Base-by-base conservation (phyloP, 176 grass and related monocot species). In the Stipa capillata region DNA sequence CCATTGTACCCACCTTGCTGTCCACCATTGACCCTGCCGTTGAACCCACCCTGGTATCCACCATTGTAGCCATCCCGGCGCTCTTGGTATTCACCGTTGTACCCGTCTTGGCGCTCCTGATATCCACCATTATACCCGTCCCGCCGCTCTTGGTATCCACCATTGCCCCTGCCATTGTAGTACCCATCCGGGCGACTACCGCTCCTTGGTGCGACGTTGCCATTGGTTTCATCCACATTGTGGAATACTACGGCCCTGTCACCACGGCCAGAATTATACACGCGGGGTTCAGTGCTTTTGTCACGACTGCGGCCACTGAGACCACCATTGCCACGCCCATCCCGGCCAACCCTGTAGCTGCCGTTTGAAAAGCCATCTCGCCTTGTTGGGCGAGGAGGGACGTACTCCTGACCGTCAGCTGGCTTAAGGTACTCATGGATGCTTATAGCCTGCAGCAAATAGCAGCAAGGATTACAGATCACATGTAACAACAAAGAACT, bases 361-460 rank as follows among this genome's bases (percentile, higher is more conserved):
- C 2, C 66, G 1, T 43, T 9, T 43, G 20, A n/a, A 17, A 23
- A 43, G 69, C 69, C 64, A 59, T 45, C 76, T 45, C 17, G 47
- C 55, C 54, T 78, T 12, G 69, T n/a, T 17, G 50, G 82, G 20
- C 0, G n/a, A n/a, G 39, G n/a, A 28, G 78, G 62, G 0, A 25
- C 50, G 7, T 57, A 80, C 17, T 15, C 65, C 11, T 31, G 3
- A 16, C 65, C 78, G 33, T 81, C 65, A 2, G 51, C 42, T 56
- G 77, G 77, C 67, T 82, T 60, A 15, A 72, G 20, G 3, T 68
- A 50, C 2, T 81, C 39, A 36, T 75, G 51, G 69, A 64, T 33
- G 14, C n/a, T 39, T 8, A 57, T 3, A 18, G 31, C 49, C 86
- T 88, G 86, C 53, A 83, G 40, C 44, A 83, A 70, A 41, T 6